A percentile compares a stretch with the other conserved stretches of the same genome.
phyloP scores from a whole-genome alignment of 2,329 filamentous ascomycete species.

The Nannizziopsis arthrosporioides region DNA sequence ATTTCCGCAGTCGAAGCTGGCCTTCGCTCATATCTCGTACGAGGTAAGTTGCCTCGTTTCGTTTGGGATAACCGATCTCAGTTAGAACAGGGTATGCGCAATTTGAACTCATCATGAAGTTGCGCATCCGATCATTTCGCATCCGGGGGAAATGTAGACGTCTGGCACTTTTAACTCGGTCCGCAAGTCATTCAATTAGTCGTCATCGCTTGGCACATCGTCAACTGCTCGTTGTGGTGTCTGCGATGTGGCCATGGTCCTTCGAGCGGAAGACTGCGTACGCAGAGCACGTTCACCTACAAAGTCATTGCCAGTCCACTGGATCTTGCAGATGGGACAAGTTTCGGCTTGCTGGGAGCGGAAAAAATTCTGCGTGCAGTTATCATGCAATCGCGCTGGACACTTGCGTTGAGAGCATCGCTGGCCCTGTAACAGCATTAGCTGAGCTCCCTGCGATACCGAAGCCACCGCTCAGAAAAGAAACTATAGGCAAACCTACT shows the following conservation, averaged over 20 bases:
- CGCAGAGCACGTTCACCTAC: slow-evolving; percentile 43
- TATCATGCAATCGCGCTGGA: slow-evolving; percentile 59
- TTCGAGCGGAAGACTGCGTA: background rate
- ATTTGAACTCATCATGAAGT: too few species aligned
- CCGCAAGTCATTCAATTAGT: too few species aligned
- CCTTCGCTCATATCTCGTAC: too few species aligned
- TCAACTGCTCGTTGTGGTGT: too few species aligned
- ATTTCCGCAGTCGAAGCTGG: too few species aligned
- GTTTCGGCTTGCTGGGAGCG: slow-evolving; percentile 48
- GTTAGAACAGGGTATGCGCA: too few species aligned
- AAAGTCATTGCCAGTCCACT: slow-evolving; percentile 41
- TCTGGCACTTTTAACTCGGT: too few species aligned
- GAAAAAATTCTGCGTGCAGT: slow-evolving; percentile 64
- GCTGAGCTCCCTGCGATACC: background rate
- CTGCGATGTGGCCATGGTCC: background rate
- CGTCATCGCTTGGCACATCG: too few species aligned
- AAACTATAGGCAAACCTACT: slow-evolving; percentile 24
- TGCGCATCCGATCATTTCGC: too few species aligned
- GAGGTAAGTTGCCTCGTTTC: too few species aligned
- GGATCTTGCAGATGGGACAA: slow-evolving; percentile 50
- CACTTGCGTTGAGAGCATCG: slow-evolving; percentile 61
- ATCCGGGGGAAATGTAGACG: too few species aligned
- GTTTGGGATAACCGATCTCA: too few species aligned
- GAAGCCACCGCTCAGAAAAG: background rate
- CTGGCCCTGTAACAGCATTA: slow-evolving; percentile 44